Percentiles rank a stretch among this genome's conserved stretches.
These are phyloP conservation scores for Maudiozyma serrabonitensis DNA, from an alignment of 805 yeast species.

Conservation along the genomic window DNA sequence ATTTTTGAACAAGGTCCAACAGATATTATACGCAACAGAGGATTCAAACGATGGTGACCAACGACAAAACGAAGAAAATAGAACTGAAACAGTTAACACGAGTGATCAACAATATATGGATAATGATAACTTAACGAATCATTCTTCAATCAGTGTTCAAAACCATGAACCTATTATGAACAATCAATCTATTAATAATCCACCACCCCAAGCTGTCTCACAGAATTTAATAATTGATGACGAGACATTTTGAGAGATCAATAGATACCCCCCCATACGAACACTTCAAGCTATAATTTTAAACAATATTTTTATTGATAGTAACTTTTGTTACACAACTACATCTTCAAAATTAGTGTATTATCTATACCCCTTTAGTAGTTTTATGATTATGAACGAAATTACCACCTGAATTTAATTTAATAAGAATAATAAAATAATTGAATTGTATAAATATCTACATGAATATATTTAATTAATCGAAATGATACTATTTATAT, in stretches of 20 bases:
- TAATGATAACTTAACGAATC: neutral
- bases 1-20: conserved; percentile 54
- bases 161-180: neutral
- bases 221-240: conserved; percentile 28
- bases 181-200: neutral
- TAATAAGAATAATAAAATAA: neutral
- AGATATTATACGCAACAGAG: conserved; percentile 68
- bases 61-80: conserved; percentile 11
- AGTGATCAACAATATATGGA: neutral
- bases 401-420: neutral
- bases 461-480: conserved; percentile 4
- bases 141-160: neutral
- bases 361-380: too few species aligned
- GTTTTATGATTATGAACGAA: too few species aligned
- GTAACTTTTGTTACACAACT: too few species aligned
- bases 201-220: conserved; percentile 5
- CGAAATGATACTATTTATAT: neutral
- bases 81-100: neutral
- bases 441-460: conserved; percentile 3
- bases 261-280: neutral
- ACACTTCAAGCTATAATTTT: neutral
- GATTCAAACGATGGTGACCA: conserved; percentile 68
- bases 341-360: too few species aligned
- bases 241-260: conserved; percentile 22
- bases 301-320: neutral